These are phyloP conservation scores for Kodamaea plutei DNA, from an alignment of 1,139 yeast species.

Conservation along the genomic window DNA sequence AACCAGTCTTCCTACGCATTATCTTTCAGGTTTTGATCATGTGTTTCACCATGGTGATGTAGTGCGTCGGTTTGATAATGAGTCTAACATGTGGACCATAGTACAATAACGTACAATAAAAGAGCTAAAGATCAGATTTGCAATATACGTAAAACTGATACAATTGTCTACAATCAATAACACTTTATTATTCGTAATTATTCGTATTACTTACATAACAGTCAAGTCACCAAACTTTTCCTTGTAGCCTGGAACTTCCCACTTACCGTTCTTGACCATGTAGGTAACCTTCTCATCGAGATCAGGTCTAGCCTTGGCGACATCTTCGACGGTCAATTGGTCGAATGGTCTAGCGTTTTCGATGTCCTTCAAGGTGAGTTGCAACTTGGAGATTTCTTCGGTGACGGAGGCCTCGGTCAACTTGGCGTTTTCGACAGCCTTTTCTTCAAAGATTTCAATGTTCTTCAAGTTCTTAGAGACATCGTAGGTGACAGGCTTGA, in stretches of 20 bases:
- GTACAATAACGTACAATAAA: too few species aligned
- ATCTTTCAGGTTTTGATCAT: conserved; percentile 3
- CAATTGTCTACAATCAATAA: too few species aligned
- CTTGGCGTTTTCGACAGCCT: conserved; percentile 94
- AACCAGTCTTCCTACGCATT: conserved; percentile 3
- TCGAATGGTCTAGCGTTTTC: conserved; percentile 97
- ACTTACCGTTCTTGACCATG: conserved; percentile 95
- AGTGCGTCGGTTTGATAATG: too few species aligned
- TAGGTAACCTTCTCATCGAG: conserved; percentile 92
- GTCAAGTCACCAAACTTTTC: conserved; percentile 96
- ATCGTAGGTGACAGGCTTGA: conserved; percentile 83
- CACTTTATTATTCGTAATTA: too few species aligned
- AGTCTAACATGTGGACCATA: too few species aligned
- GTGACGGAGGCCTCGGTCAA: conserved; percentile 86
- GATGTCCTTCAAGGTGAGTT: conserved; percentile 86
- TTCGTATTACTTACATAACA: conserved; percentile 90
- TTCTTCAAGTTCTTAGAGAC: conserved; percentile 86
- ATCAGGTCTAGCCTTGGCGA: conserved; percentile 94
- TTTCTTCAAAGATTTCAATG: conserved; percentile 89
- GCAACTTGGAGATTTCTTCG: conserved; percentile 80
- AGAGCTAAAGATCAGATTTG: too few species aligned
- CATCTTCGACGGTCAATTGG: conserved; percentile 92
- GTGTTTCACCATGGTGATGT: too few species aligned
- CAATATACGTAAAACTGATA: too few species aligned
- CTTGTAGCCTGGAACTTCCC: conserved; percentile 98